Evolutionary conservation across 2,329 filamentous ascomycete species (phyloP), one percentile per base, ranked within the genome.

Genomic region (Samsoniella hepiali): DNA sequence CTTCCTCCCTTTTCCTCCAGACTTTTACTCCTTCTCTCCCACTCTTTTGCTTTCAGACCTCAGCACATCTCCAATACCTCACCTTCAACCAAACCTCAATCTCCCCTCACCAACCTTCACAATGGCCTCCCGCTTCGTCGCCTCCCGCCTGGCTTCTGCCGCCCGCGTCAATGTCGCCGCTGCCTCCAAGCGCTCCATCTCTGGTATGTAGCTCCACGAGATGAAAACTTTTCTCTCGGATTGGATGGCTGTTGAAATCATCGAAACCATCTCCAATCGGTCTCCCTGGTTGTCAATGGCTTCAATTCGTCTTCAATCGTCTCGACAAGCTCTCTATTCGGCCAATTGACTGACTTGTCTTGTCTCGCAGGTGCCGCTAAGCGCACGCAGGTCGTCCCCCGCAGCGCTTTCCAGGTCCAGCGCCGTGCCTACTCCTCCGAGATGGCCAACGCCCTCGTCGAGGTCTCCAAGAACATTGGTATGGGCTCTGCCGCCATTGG

Each of bases 401-500:
- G 85, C 80, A 83, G 86, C 79, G 85, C 84, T 75, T 86, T 86
- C 82, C 79, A 83, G 78, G 76, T 81, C 76, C 81, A 84, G 77
- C 86, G 85, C 79, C 90, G 90, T 77, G 86, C 88, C 78, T 93
- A 93, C 89, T 91, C 88, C 76, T 93, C 90, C 76, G 90, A 93
- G 88, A 91, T 93, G 81, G 90, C 90, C 82, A 85, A 90, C 79
- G 90, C 90, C 80, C 89, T 93, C 84, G 90, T 93, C 79, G 89
- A 93, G 86, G 90, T 91, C 82, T 93, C 90, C 81, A 90, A 92
- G 87, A 93, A 93, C 88, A 79, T 93, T 76, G 90, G 90, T 86
- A 93, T 93, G 90, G 90, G 90, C 81, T 84, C 88, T 73, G 91
- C 91, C 76, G 91, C 91, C 84, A 93, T 96, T 77, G 91, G 91